Evolutionary conservation across 2,329 filamentous ascomycete species (phyloP).

Genomic region (Sclerotinia spermophila): DNA sequence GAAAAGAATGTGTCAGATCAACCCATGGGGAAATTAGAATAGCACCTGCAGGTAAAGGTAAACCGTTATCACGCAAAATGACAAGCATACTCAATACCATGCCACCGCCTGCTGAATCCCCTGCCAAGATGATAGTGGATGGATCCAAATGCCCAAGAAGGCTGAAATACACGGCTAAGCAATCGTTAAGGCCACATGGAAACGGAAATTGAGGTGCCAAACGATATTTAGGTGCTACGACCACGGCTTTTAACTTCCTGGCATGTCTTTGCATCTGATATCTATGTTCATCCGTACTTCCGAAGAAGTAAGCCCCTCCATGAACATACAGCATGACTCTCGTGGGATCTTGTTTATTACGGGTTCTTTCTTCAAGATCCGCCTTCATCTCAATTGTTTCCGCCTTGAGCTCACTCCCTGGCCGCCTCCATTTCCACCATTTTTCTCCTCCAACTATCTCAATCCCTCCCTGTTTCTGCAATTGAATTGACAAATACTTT

Average conservation of each 20-base stretch:
- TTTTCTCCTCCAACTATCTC: conserved; percentile 72
- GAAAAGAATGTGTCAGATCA: conserved; percentile 92
- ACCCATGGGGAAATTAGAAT: conserved; percentile 95
- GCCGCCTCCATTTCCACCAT: conserved; percentile 87
- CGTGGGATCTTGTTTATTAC: conserved; percentile 55
- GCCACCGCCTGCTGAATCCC: conserved; percentile 89
- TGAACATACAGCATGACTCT: conserved; percentile 92
- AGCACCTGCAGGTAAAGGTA: conserved; percentile 83
- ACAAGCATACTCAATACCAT: conserved; percentile 82
- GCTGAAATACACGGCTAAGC: conserved; percentile 80
- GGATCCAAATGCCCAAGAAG: conserved; percentile 74
- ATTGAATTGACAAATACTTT: conserved; percentile 62
- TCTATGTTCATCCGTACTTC: conserved; percentile 92
- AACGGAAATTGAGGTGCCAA: conserved; percentile 94
- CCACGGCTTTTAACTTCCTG: conserved; percentile 48
- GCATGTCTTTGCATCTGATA: conserved; percentile 97
- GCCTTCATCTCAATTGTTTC: conserved; percentile 97
- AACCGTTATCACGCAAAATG: conserved; percentile 72
- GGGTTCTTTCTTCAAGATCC: conserved; percentile 71
- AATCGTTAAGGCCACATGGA: conserved; percentile 87
- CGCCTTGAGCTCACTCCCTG: conserved; percentile 63
- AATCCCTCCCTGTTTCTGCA: conserved; percentile 77
- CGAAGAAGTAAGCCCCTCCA: conserved; percentile 93
- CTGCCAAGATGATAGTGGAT: conserved; percentile 78
- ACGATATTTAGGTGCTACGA: conserved; percentile 61